Evolutionary conservation across 2,329 filamentous ascomycete genomes (phyloP).

Genomic region (Exophiala calicioides): DNA sequence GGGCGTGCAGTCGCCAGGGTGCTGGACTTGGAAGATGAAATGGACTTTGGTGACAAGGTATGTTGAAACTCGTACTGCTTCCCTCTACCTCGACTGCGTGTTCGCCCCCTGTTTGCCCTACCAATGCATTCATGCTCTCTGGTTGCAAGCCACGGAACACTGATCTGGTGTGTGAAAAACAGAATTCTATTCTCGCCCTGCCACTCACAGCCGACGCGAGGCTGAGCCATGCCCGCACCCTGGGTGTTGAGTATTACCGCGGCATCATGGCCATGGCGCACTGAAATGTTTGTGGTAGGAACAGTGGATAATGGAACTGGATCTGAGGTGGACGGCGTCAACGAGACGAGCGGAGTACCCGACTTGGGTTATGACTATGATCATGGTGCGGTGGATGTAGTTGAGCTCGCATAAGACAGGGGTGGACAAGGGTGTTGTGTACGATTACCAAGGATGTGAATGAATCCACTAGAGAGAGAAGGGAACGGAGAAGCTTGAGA

Average conservation of each 20-base stretch:
- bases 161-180: conserved; percentile 35
- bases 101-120: background rate
- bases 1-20: conserved; percentile 67
- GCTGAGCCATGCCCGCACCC: conserved; percentile 67
- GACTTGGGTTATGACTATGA: too few relatives aligned
- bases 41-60: conserved; percentile 21
- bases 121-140: background rate
- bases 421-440: too few relatives aligned
- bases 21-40: conserved; percentile 16
- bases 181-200: conserved; percentile 43
- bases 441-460: too few relatives aligned
- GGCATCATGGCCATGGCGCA: conserved; percentile 58
- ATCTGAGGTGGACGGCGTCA: too few relatives aligned
- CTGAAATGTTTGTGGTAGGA: conserved; percentile 25
- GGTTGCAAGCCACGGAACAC: too few relatives aligned
- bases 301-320: background rate
- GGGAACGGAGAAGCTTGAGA: too few relatives aligned
- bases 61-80: background rate
- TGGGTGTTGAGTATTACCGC: conserved; percentile 69
- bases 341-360: too few relatives aligned
- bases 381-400: too few relatives aligned
- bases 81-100: background rate
- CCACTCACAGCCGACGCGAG: conserved; percentile 70
- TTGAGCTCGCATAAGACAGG: too few relatives aligned
- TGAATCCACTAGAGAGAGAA: too few relatives aligned